Percentiles rank a stretch among this genome's conserved stretches.
Conservation (phyloP, 2,329 filamentous ascomycete genomes). For the Ceratocystis lukuohia region DNA sequence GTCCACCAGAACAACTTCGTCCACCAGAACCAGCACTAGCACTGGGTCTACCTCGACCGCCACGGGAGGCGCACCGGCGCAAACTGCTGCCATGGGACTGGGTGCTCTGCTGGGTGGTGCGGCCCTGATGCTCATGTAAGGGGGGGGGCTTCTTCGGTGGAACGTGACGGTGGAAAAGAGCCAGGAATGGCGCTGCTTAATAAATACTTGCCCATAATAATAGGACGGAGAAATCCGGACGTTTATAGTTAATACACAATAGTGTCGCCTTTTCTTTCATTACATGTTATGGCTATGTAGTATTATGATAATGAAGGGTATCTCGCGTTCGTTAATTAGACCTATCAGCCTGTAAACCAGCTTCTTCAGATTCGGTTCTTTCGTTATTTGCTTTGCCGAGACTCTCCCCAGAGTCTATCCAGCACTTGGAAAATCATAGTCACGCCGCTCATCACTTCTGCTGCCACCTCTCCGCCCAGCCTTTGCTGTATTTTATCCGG, state of each 20-base stretch:
- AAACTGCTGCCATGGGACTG: conserved; percentile 33
- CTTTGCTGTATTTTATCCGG: conserved; percentile 94
- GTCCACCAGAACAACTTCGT: conserved; percentile 18
- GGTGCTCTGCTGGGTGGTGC: conserved; percentile 37
- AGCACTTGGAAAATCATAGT: conserved; percentile 87
- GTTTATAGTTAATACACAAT: conserved; percentile 6
- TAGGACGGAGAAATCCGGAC: neutral
- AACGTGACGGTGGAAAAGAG: neutral
- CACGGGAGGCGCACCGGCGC: conserved; percentile 24
- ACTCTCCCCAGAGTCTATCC: conserved; percentile 49
- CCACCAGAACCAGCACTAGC: conserved; percentile 18
- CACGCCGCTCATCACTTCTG: conserved; percentile 59
- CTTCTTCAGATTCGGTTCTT: neutral
- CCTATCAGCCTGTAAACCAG: neutral
- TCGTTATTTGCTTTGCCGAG: conserved; percentile 1
- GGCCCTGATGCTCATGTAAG: conserved; percentile 33
- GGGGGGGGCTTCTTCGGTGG: neutral
- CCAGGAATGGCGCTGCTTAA: neutral
- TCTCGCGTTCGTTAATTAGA: neutral
- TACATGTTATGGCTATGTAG: neutral
- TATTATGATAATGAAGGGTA: neutral
- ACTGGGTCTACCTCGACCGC: conserved; percentile 22
- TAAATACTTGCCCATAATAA: conserved; percentile 4
- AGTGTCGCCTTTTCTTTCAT: neutral
- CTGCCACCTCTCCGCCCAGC: conserved; percentile 59